Evolutionary conservation across 805 yeast species (phyloP).

Genomic region (Tetrapisispora namnaoensis): DNA sequence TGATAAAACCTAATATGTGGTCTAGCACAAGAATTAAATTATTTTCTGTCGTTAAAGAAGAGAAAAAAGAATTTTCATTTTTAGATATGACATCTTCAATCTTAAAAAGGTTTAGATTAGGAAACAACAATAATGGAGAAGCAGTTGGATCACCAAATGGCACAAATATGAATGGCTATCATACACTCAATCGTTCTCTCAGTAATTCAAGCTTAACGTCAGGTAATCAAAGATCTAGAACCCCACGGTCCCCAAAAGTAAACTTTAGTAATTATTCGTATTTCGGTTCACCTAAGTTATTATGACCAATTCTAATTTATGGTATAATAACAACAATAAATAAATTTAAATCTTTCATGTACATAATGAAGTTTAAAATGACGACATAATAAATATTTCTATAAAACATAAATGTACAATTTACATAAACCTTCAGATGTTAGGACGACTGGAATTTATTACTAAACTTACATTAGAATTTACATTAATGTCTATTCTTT

Average conservation of each 20-base stretch:
- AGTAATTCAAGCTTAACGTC: constrained; percentile 9
- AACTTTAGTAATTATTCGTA: constrained; percentile 4
- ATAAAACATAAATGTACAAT: background rate
- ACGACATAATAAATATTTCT: background rate
- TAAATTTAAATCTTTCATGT: background rate
- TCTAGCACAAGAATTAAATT: constrained; percentile 39
- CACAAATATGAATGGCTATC: constrained; percentile 1
- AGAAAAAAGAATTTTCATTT: constrained; percentile 33
- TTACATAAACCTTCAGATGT: background rate
- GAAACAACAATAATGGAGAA: constrained; percentile 6
- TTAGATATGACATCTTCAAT: constrained; percentile 33
- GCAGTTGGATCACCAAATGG: constrained; percentile 6
- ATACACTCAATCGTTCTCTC: constrained; percentile 1
- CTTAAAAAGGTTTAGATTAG: constrained; percentile 30
- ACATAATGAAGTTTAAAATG: background rate
- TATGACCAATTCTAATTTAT: background rate
- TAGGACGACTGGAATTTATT: too few relatives aligned
- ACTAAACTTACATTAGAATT: background rate
- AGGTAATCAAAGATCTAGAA: constrained; percentile 11
- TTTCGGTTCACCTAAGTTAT: constrained; percentile 7
- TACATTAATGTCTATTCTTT: constrained; percentile 32
- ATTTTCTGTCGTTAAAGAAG: constrained; percentile 37
- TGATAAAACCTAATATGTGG: constrained; percentile 42
- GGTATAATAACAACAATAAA: background rate
- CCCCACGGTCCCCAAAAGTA: constrained; percentile 11